phyloP scores from a whole-genome alignment of 169 alveolate genomes.

The Theileria luwenshuni region DNA sequence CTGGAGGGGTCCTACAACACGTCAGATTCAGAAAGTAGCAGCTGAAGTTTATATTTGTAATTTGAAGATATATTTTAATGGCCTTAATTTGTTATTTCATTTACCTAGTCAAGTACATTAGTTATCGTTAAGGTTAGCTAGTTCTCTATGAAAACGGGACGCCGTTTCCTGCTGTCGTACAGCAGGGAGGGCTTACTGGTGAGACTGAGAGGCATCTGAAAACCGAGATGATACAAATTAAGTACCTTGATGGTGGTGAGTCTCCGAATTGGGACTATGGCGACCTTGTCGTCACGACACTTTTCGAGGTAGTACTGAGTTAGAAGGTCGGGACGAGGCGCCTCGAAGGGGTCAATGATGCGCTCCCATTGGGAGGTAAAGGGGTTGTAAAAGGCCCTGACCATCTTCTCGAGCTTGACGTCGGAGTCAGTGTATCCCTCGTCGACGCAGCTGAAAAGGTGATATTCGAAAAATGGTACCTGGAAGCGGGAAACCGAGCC shows the following conservation, averaged over 20 bases:
- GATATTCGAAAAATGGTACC: neutral
- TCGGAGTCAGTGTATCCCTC: slow-evolving; percentile 39
- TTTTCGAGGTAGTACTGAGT: too few relatives aligned
- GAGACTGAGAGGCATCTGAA: slow-evolving; percentile 53
- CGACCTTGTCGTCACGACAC: too few relatives aligned
- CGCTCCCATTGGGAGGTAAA: slow-evolving; percentile 58
- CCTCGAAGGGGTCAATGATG: slow-evolving; percentile 45
- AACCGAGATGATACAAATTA: neutral
- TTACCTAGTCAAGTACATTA: neutral
- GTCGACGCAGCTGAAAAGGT: neutral
- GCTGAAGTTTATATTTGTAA: neutral
- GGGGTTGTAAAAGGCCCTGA: slow-evolving; percentile 59
- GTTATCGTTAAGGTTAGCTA: neutral
- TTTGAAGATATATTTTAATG: neutral
- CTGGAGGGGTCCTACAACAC: slow-evolving; percentile 4
- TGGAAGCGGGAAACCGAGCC: neutral
- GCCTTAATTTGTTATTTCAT: neutral
- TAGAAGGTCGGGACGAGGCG: slow-evolving; percentile 51
- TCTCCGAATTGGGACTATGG: neutral
- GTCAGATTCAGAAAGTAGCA: slow-evolving; percentile 7
- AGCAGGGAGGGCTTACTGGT: slow-evolving; percentile 54
- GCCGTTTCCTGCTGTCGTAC: slow-evolving; percentile 34
- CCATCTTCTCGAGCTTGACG: slow-evolving; percentile 25
- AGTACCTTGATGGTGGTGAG: slow-evolving; percentile 3
- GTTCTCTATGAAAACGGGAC: slow-evolving; percentile 26